Evolutionary conservation across 2,329 filamentous ascomycete species (phyloP).

Genomic region (Fulvia fulva): DNA sequence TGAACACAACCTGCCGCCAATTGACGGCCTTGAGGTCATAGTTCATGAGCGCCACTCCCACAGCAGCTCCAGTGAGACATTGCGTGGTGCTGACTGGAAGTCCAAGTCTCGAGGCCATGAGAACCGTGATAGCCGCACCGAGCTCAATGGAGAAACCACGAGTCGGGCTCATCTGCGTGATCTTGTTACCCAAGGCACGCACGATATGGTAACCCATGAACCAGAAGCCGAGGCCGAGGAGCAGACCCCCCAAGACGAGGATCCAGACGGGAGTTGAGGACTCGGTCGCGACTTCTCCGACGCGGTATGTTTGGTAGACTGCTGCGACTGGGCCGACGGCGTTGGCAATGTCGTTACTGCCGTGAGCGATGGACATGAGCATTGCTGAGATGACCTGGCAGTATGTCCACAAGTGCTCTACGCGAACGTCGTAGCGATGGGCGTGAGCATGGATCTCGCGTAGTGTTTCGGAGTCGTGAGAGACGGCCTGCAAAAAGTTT

Average conservation of each 20-base stretch:
- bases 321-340: slow-evolving; percentile 60
- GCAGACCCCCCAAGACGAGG: slow-evolving; percentile 51
- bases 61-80: slow-evolving; percentile 59
- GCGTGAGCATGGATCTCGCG: slow-evolving; percentile 47
- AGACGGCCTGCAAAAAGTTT: slow-evolving; percentile 11
- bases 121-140: slow-evolving; percentile 58
- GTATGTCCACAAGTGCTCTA: slow-evolving; percentile 62
- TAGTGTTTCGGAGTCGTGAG: slow-evolving; percentile 27
- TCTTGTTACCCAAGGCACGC: slow-evolving; percentile 56
- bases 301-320: slow-evolving; percentile 57
- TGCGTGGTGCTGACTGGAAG: slow-evolving; percentile 62
- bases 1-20: slow-evolving; percentile 59
- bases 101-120: slow-evolving; percentile 58
- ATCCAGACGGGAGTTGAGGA: slow-evolving; percentile 58
- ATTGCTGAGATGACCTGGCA: slow-evolving; percentile 47
- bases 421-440: slow-evolving; percentile 57
- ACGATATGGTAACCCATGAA: slow-evolving; percentile 62
- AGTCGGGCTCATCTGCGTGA: slow-evolving; percentile 58
- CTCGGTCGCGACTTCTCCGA: slow-evolving; percentile 43
- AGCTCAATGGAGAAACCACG: slow-evolving; percentile 58
- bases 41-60: slow-evolving; percentile 59
- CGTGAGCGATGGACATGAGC: slow-evolving; percentile 42
- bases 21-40: slow-evolving; percentile 56
- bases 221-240: slow-evolving; percentile 55
- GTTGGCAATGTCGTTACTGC: slow-evolving; percentile 61